Base-by-base conservation (phyloP, 225 moss, liverwort and hornwort genomes). In the Polytrichum formosum region DNA sequence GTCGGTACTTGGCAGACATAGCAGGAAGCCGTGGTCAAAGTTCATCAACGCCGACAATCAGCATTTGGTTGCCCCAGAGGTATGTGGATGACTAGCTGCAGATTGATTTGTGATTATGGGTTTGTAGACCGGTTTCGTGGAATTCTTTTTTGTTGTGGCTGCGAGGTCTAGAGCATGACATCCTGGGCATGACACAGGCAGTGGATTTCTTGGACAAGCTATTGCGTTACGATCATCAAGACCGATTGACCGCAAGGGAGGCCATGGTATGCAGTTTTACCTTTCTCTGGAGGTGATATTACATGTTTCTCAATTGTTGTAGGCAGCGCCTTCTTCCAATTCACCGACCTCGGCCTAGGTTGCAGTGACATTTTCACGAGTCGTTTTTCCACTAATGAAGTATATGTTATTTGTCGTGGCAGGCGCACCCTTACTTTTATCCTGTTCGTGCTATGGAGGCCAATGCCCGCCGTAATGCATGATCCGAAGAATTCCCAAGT, bases 51-150 rank as follows among this genome's bases (percentile, higher is more conserved):
- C 87, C 35, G 91, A 92, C 66, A 92, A 92, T 68, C 91, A 92
- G 70, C 91, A 92, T 72, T 78, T 92, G 81, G 91, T 89, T 75
- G 84, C 83, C 27, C 91, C 91, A 28, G 91, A 92, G 91, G 91
- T 92, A 70, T 26, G 7, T 59, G 53, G 7, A 10, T 31, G 46
- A 13, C 21, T 58, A 58, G 23, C 58, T 20, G 21, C 21, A n/a
- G 58, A 22, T 13, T 46, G 13, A 46, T 13, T 13, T 46, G 46
- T 16, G 3, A 3, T 13, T 46, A 16, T 3, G 13, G 37, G 46
- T 46, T 46, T 10, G 46, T 13, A 46, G 46, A 13, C 46, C 3
- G 46, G 46, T 13, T 46, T 16, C 16, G 46, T 46, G 46, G 46
- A 46, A 13, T 46, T 46, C 7, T 16, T 13, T 37, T 46, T 46